phyloP scores from a whole-genome alignment of 2,329 filamentous ascomycete species.

The Colletotrichum sp. region DNA sequence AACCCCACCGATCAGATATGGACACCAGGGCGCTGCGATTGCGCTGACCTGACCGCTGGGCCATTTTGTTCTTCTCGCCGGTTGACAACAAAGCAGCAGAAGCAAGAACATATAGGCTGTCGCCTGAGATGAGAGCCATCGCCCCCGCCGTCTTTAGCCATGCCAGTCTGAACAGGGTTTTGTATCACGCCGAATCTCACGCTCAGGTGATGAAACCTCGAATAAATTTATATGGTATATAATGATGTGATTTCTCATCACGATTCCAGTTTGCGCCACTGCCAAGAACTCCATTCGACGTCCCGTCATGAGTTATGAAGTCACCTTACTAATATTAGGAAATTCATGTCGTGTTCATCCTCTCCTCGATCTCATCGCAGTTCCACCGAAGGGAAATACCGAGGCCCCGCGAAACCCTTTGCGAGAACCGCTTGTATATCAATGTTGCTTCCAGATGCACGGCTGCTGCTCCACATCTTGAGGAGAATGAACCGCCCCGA shows the following conservation, averaged over 20 bases:
- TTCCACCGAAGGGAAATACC: slow-evolving; percentile 78
- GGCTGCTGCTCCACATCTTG: slow-evolving; percentile 86
- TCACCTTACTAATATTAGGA: not conserved
- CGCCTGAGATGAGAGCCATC: not conserved
- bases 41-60: not conserved
- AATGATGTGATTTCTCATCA: slow-evolving; percentile 7
- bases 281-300: not conserved
- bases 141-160: not conserved
- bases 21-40: not conserved
- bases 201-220: not conserved
- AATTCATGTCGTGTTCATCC: not conserved
- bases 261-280: not conserved
- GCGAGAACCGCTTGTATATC: slow-evolving; percentile 88
- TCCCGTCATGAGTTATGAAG: not conserved
- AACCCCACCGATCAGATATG: not conserved
- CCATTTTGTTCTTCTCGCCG: not conserved
- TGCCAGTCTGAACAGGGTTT: not conserved
- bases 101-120: not conserved
- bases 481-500: slow-evolving; percentile 84
- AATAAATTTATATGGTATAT: slow-evolving; percentile 8
- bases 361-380: slow-evolving; percentile 49
- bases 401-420: slow-evolving; percentile 83
- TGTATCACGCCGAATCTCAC: not conserved
- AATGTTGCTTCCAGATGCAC: slow-evolving; percentile 72
- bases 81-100: not conserved